These are phyloP conservation scores for Penicillium dipodomyicola DNA, from an alignment of 495 filamentous ascomycete species.

Conservation along the genomic window DNA sequence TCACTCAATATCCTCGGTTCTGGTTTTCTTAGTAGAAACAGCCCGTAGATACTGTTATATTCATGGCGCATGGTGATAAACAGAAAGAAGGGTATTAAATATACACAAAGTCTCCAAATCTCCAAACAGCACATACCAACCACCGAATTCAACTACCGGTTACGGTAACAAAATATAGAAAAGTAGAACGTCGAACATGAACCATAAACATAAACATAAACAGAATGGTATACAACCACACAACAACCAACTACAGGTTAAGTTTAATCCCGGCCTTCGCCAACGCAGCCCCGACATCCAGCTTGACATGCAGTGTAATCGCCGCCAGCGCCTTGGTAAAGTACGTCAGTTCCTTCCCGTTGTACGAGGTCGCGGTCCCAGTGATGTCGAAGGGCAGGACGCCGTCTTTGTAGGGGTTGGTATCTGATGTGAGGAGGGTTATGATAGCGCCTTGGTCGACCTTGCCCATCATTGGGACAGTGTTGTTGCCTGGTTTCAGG, in stretches of 20 bases:
- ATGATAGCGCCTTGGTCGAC: constrained; percentile 53
- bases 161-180: not conserved
- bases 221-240: not conserved
- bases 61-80: not conserved
- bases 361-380: constrained; percentile 56
- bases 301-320: constrained; percentile 35
- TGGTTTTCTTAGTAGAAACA: not conserved
- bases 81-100: constrained; percentile 9
- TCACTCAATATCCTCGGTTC: too few species aligned
- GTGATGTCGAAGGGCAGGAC: constrained; percentile 58
- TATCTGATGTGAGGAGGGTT: constrained; percentile 27
- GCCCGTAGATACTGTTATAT: not conserved
- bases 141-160: not conserved
- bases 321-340: constrained; percentile 51
- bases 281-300: constrained; percentile 46
- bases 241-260: not conserved
- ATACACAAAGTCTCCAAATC: not conserved
- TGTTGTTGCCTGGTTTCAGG: constrained; percentile 61
- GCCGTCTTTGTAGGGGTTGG: constrained; percentile 49
- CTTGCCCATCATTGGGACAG: constrained; percentile 51
- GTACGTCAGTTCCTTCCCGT: constrained; percentile 60
- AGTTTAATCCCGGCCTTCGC: constrained; percentile 4
- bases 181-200: constrained; percentile 1
- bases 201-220: not conserved
- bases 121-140: not conserved